Percentiles rank a stretch among this genome's conserved stretches.
These are phyloP conservation scores for Stephania cephalantha DNA, from an alignment of 164 flowering plant species.

Conservation along the genomic window DNA sequence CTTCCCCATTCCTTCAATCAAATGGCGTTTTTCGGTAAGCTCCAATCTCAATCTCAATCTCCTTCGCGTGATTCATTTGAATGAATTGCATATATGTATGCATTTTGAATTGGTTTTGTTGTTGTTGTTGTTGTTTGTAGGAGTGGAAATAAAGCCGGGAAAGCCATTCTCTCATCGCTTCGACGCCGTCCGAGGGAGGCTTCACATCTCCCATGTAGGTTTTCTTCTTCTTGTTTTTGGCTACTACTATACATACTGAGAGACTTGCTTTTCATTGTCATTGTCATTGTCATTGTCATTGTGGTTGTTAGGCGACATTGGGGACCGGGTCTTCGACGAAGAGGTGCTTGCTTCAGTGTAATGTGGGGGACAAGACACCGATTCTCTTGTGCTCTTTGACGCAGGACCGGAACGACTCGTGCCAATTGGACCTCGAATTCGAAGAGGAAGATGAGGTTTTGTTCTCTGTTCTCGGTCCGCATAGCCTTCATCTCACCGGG, in stretches of 20 bases:
- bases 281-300: neutral
- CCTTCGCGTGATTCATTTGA: neutral
- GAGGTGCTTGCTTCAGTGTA: conserved; percentile 61
- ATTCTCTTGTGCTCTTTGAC: conserved; percentile 64
- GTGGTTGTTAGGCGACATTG: conserved; percentile 61
- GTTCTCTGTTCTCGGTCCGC: conserved; percentile 72
- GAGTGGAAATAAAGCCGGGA: conserved; percentile 74
- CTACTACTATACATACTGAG: no score
- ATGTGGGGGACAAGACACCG: conserved; percentile 52
- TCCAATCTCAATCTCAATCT: neutral
- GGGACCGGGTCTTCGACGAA: conserved; percentile 57
- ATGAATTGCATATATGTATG: neutral
- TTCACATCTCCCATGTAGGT: conserved; percentile 71
- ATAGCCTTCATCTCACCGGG: conserved; percentile 81
- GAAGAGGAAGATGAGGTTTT: conserved; percentile 56
- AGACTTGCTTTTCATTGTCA: no score
- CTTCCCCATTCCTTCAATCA: neutral
- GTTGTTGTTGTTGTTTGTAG: conserved; percentile 32
- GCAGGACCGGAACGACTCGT: conserved; percentile 57
- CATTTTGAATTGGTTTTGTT: neutral
- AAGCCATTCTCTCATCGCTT: conserved; percentile 42
- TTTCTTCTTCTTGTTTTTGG: no score
- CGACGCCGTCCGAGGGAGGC: conserved; percentile 41
- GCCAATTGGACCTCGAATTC: conserved; percentile 67
- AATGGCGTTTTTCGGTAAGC: conserved; percentile 28